phyloP scores from a whole-genome alignment of 345 rosid species.

The thale cress (Arabidopsis thaliana) region TAIR10.1 NC_003071.7:14474001-14474500 shows the following conservation, averaged over 20 bases:
- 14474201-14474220: background rate
- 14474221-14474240: conserved; percentile 1
- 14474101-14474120: conserved; percentile 78
- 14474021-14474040: conserved; percentile 75
- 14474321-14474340: conserved; percentile 95
- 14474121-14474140: conserved; percentile 63
- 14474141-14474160: conserved; percentile 57
- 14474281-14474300: conserved; percentile 86
- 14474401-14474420: conserved; percentile 80
- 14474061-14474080: conserved; percentile 68
- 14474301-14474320: conserved; percentile 89
- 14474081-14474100: conserved; percentile 82
- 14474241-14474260: conserved; percentile 71
- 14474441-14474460: conserved; percentile 94
- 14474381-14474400: conserved; percentile 80
- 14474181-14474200: conserved; percentile 3
- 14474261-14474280: conserved; percentile 85
- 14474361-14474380: conserved; percentile 84
- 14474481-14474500: conserved; percentile 74
- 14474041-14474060: conserved; percentile 60
- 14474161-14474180: background rate
- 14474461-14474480: conserved; percentile 81
- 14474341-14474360: conserved; percentile 88
- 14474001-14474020: conserved; percentile 59
- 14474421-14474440: conserved; percentile 87